A percentile compares a stretch with the other conserved stretches of the same genome.
These are phyloP conservation scores for Exutisphaerella laricina DNA, from an alignment of 2,329 filamentous ascomycete species.

Conservation along the genomic window DNA sequence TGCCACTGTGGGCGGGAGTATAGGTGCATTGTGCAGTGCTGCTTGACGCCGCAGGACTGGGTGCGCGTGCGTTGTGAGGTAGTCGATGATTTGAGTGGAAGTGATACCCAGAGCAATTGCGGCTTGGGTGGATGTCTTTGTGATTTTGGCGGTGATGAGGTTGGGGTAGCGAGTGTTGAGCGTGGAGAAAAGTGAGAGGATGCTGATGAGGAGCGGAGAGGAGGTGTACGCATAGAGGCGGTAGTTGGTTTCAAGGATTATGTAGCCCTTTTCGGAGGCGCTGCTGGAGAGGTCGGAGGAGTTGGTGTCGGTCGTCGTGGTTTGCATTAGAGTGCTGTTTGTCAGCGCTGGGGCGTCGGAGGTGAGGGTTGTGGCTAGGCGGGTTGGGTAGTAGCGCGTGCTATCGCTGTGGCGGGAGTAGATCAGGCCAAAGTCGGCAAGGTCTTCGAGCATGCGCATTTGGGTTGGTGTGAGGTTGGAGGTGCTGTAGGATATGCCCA, in stretches of 20 bases:
- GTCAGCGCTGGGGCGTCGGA: conserved; percentile 67
- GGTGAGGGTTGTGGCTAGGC: conserved; percentile 88
- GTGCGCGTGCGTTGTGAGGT: conserved; percentile 87
- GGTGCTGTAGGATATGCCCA: conserved; percentile 86
- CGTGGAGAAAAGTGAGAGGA: conserved; percentile 82
- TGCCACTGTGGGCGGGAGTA: conserved; percentile 89
- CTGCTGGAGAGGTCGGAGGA: conserved; percentile 34
- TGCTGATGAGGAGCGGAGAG: conserved; percentile 87
- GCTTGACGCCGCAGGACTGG: conserved; percentile 75
- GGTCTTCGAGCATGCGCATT: conserved; percentile 79
- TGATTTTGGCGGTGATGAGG: conserved; percentile 86
- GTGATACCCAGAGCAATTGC: conserved; percentile 81
- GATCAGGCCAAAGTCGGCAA: conserved; percentile 88
- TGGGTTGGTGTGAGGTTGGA: conserved; percentile 75
- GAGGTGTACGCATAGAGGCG: conserved; percentile 95
- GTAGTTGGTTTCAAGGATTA: conserved; percentile 98
- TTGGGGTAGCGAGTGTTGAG: conserved; percentile 89
- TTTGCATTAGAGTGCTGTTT: conserved; percentile 59
- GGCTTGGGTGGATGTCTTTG: conserved; percentile 77
- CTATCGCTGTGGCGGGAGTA: conserved; percentile 52
- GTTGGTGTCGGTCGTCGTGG: conserved; percentile 42
- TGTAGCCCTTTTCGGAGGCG: conserved; percentile 61
- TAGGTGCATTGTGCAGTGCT: conserved; percentile 47
- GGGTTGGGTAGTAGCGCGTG: conserved; percentile 73
- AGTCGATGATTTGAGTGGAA: conserved; percentile 88